Evolutionary conservation across 164 flowering plant genomes (phyloP).

Genomic region (Nymphaea colorata): DNA sequence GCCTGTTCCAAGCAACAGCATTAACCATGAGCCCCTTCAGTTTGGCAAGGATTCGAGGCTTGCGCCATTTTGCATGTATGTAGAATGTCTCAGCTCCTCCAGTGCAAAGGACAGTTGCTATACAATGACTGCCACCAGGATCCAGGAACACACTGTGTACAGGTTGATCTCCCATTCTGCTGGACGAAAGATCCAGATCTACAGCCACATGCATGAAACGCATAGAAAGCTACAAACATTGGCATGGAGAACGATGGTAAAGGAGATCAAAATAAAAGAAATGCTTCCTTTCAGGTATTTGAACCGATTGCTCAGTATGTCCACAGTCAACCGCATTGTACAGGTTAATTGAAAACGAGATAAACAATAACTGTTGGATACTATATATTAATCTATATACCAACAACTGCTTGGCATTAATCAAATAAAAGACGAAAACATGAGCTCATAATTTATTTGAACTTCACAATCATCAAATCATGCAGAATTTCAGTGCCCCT

Average conservation of each 20-base stretch:
- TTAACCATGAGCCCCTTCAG: conserved; percentile 80
- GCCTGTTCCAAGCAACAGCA: conserved; percentile 94
- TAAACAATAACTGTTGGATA: no score
- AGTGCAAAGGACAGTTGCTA: conserved; percentile 61
- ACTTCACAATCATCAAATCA: conserved; percentile 76
- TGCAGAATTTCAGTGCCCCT: no score
- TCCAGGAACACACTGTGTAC: conserved; percentile 92
- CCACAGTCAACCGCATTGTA: no score
- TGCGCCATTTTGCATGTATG: conserved; percentile 93
- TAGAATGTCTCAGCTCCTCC: conserved; percentile 81
- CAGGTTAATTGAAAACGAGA: conserved; percentile 19
- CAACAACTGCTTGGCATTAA: no score
- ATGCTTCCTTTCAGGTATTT: no score
- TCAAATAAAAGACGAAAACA: no score
- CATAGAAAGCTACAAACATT: no score
- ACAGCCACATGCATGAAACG: neutral
- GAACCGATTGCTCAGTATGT: no score
- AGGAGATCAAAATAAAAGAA: no score
- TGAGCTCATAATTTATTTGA: conserved; percentile 2
- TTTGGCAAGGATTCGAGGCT: conserved; percentile 63
- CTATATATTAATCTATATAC: no score
- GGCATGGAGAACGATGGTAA: no score
- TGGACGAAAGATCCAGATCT: conserved; percentile 83
- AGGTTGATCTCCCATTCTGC: conserved; percentile 82
- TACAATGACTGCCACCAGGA: conserved; percentile 96